These are phyloP conservation scores for Paraphoma chrysanthemicola DNA, from an alignment of 2,329 filamentous ascomycete species.

Conservation along the genomic window DNA sequence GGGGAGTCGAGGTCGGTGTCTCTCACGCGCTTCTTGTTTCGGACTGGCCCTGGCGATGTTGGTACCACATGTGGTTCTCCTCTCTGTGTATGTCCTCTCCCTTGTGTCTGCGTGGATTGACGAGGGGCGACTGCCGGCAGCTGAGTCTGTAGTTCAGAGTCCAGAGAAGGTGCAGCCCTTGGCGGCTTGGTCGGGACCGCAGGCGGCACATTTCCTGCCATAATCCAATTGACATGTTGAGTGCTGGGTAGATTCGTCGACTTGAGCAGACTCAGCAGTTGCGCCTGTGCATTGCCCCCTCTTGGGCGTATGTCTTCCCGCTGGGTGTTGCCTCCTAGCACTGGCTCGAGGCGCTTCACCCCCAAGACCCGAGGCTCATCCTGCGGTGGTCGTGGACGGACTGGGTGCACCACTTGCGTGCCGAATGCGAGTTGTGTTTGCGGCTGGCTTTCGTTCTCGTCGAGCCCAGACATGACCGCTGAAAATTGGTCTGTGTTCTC, in stretches of 20 bases:
- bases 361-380: slow-evolving; percentile 16
- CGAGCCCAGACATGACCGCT: not conserved
- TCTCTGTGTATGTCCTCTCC: not conserved
- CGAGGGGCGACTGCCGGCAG: not conserved
- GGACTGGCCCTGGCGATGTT: not conserved
- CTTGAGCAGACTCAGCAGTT: not conserved
- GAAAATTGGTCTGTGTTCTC: slow-evolving; percentile 17
- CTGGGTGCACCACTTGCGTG: slow-evolving; percentile 26
- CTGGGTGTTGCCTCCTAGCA: slow-evolving; percentile 27
- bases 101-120: not conserved
- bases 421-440: slow-evolving; percentile 30
- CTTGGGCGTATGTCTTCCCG: slow-evolving; percentile 14
- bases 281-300: slow-evolving; percentile 1
- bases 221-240: not conserved
- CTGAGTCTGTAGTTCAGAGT: not conserved
- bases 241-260: not conserved
- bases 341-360: slow-evolving; percentile 22
- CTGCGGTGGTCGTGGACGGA: slow-evolving; percentile 2
- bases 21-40: slow-evolving; percentile 5
- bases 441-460: slow-evolving; percentile 20
- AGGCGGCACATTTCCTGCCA: no score
- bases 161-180: not conserved
- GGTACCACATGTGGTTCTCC: not conserved
- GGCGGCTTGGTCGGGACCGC: not conserved
- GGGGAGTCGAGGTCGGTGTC: not conserved